A percentile compares a stretch with the other conserved stretches of the same genome.
These are phyloP conservation scores for Coemansia sp. DNA, from an alignment of 192 early-diverging fungal species.

Conservation along the genomic window DNA sequence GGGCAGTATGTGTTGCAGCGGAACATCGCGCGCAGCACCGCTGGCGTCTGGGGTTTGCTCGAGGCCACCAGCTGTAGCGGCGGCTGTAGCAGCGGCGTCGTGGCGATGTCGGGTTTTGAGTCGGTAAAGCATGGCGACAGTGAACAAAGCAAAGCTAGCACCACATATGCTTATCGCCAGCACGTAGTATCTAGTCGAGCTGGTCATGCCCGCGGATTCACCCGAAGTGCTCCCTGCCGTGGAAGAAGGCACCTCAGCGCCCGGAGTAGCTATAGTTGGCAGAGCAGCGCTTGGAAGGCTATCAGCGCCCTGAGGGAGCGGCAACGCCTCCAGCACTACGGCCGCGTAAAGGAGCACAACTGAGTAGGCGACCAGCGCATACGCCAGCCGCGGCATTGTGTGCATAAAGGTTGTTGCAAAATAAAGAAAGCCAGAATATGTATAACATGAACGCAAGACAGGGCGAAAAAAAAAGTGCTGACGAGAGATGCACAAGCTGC, in stretches of 20 bases:
- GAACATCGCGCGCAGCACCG: neutral
- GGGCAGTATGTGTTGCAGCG: neutral
- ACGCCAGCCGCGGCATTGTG: neutral
- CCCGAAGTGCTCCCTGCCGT: neutral
- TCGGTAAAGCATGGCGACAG: constrained; percentile 21
- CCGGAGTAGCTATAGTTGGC: neutral
- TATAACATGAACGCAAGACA: neutral
- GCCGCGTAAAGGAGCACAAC: neutral
- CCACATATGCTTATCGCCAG: constrained; percentile 29
- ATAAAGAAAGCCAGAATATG: neutral
- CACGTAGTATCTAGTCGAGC: constrained; percentile 22
- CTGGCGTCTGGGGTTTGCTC: neutral
- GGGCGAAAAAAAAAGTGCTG: neutral
- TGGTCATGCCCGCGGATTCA: neutral
- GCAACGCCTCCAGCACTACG: neutral
- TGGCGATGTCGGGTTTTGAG: constrained; percentile 13
- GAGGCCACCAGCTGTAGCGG: no score
- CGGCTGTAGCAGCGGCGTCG: neutral
- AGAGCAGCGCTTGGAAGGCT: neutral
- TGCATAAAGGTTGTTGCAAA: neutral
- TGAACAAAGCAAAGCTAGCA: constrained; percentile 16
- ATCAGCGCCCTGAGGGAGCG: neutral
- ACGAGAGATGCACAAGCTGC: neutral
- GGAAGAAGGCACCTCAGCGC: neutral
- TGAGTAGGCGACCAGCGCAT: neutral